Conservation (phyloP, 208 protist genomes). For the Leishmania arabica region DNA sequence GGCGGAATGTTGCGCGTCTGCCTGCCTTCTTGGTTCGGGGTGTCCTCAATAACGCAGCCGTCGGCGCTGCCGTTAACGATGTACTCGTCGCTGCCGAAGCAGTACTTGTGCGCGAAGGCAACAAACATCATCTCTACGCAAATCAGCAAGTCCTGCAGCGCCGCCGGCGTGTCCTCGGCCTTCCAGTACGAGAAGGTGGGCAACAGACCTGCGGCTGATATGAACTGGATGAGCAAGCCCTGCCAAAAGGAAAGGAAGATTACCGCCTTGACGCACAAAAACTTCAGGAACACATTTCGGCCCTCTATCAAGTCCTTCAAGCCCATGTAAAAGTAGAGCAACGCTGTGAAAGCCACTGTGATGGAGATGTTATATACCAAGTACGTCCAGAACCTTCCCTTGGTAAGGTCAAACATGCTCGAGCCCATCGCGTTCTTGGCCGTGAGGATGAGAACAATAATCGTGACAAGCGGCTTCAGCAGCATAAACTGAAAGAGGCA, state of each 20-base stretch:
- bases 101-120: slow-evolving; percentile 89
- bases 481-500: slow-evolving; percentile 94
- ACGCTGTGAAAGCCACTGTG: slow-evolving; percentile 88
- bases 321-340: slow-evolving; percentile 93
- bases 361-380: slow-evolving; percentile 94
- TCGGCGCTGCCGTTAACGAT: slow-evolving; percentile 20
- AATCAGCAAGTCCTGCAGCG: slow-evolving; percentile 89
- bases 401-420: slow-evolving; percentile 73
- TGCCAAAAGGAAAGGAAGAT: slow-evolving; percentile 95
- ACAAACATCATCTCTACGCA: slow-evolving; percentile 94
- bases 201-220: slow-evolving; percentile 67
- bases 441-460: slow-evolving; percentile 83
- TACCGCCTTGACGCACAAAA: slow-evolving; percentile 92
- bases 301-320: slow-evolving; percentile 89
- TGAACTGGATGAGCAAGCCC: slow-evolving; percentile 82
- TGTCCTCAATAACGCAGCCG: slow-evolving; percentile 36
- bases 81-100: slow-evolving; percentile 90
- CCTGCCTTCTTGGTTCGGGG: slow-evolving; percentile 28
- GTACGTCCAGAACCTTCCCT: slow-evolving; percentile 90
- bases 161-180: slow-evolving; percentile 58
- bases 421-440: slow-evolving; percentile 70
- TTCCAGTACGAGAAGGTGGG: slow-evolving; percentile 82
- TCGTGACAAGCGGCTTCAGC: slow-evolving; percentile 84
- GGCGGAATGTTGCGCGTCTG: slow-evolving; percentile 53
- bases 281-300: slow-evolving; percentile 90